A percentile compares a stretch with the other conserved stretches of the same genome.
These are phyloP conservation scores for Triangularia verruculosa DNA, from an alignment of 2,329 filamentous ascomycete species.

Conservation along the genomic window DNA sequence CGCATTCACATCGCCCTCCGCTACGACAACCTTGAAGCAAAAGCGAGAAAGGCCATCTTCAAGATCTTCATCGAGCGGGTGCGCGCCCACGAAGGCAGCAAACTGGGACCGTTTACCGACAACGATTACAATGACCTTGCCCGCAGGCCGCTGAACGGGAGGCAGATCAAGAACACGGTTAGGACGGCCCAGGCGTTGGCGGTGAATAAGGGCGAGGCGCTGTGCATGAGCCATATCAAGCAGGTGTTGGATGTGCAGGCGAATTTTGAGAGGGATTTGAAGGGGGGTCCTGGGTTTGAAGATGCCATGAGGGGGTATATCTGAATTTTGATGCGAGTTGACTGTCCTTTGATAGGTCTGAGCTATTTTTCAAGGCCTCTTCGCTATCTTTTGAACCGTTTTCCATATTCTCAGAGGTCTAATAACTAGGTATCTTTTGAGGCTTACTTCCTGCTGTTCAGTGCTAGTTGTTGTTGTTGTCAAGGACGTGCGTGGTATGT, in stretches of 20 bases:
- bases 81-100: conserved; percentile 58
- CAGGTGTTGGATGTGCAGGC: conserved; percentile 81
- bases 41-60: conserved; percentile 78
- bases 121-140: conserved; percentile 66
- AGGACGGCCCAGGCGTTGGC: conserved; percentile 80
- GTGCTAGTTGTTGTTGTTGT: too few species aligned
- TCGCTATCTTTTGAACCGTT: too few species aligned
- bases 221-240: conserved; percentile 76
- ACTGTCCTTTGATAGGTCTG: too few species aligned
- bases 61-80: conserved; percentile 78
- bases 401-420: too few species aligned
- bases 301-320: conserved; percentile 84
- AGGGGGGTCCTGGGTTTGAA: conserved; percentile 74
- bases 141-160: conserved; percentile 59
- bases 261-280: conserved; percentile 79
- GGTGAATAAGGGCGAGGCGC: conserved; percentile 65
- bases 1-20: conserved; percentile 82
- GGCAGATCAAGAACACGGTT: conserved; percentile 85
- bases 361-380: too few species aligned
- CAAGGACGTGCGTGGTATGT: too few species aligned
- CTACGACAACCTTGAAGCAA: conserved; percentile 70
- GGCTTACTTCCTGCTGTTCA: too few species aligned
- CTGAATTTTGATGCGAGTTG: conserved; percentile 28
- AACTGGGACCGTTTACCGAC: conserved; percentile 60
- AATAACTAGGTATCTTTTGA: too few species aligned